These are phyloP conservation scores for Solanum infundibuliforme DNA, from an alignment of 257 asterid genomes.

Conservation along the genomic window DNA sequence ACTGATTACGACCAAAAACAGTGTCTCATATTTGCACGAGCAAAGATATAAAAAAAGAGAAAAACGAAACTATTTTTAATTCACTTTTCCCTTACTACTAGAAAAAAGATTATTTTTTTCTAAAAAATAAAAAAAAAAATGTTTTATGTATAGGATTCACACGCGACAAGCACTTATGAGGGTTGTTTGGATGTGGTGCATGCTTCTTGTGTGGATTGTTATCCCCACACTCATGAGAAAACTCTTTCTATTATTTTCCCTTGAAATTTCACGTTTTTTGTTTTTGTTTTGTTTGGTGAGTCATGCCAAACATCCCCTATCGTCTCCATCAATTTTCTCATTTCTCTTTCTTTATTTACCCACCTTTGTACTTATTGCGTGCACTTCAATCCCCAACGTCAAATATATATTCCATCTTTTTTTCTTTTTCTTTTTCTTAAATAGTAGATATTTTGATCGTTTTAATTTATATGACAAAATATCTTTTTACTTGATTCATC, in stretches of 20 bases:
- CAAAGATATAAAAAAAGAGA: neutral
- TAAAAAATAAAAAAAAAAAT: neutral
- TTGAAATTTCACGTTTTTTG: constrained; percentile 8
- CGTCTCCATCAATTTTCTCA: neutral
- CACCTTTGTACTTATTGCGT: neutral
- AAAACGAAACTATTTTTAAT: neutral
- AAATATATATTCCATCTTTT: too few relatives aligned
- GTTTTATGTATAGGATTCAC: constrained; percentile 17
- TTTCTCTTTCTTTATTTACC: neutral
- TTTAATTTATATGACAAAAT: too few relatives aligned
- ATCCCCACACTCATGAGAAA: neutral
- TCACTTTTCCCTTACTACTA: neutral
- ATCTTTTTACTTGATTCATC: neutral
- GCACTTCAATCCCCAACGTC: neutral
- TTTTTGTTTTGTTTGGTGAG: constrained; percentile 16
- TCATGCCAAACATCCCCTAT: constrained; percentile 10
- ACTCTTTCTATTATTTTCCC: neutral
- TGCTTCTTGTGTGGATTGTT: neutral
- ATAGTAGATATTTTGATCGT: too few relatives aligned
- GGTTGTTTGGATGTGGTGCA: constrained; percentile 1
- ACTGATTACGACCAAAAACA: constrained; percentile 1
- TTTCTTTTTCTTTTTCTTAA: too few relatives aligned
- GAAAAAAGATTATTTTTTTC: neutral
- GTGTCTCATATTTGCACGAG: neutral
- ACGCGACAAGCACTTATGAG: constrained; percentile 58